Evolutionary conservation across 2,329 filamentous ascomycete genomes (phyloP), one percentile per base, ranked within the genome.

Genomic region (Torrubiella hemipterigena): DNA sequence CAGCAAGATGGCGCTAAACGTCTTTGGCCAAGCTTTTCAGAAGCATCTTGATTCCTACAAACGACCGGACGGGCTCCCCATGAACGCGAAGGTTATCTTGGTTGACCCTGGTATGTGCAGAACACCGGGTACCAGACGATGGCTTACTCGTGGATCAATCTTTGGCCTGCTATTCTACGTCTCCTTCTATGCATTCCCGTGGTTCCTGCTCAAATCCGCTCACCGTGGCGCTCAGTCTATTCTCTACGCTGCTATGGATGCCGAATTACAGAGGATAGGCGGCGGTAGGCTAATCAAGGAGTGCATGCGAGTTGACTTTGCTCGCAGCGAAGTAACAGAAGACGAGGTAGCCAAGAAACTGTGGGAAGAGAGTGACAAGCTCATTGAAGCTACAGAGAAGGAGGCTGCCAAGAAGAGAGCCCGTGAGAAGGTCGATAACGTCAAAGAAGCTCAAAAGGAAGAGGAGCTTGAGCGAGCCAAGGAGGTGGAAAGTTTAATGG

Each of bases 11-110:
- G 85, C 91, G 1, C 65, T 95, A 27, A 93, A 89, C 67, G 75
- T 81, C 12, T 96, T 98, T 50, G 87, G 83, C 0, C 72, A 80
- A 29, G 81, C 89, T 7, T 94, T 89, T 52, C 89, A 96, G 58
- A 91, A 93, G 52, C 89, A 95, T 51, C 66, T 98, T 28, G 77
- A 86, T 42, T 63, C 78, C 3, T 93, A 93, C 55, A 73, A 82
- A 47, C 71, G 91, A 16, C 85, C 87, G 0, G 91, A 98, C 51
- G 72, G 79, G 38, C 63, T 82, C 29, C 85, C 85, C 1, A 80
- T 78, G 62, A 94, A 85, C 43, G 70, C 86, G 4, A 74, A 83
- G 20, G 85, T 95, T 27, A 65, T 94, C 30, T 70, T 94, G 36
- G 83, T 87, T 3, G 89, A 98, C 46, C 91, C 91, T 0, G 89